Conservation (phyloP, 371 early-diverging fungal genomes). For the Phascolomyces articulosus region DNA sequence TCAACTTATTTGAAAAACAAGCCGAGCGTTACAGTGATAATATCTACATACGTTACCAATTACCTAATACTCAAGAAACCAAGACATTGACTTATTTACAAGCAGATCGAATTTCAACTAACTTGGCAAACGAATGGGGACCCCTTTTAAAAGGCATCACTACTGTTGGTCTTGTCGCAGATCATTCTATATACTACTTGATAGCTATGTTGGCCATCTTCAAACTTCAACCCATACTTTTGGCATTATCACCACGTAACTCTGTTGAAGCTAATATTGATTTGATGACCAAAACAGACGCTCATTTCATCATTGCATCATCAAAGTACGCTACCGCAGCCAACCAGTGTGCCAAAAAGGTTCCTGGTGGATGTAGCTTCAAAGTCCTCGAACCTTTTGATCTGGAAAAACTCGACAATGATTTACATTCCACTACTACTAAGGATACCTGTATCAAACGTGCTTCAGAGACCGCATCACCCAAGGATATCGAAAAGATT, state of each 20-base stretch:
- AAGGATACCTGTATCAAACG: background rate
- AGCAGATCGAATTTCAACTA: constrained; percentile 25
- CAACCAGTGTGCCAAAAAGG: background rate
- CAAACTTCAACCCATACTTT: constrained; percentile 20
- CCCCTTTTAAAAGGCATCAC: background rate
- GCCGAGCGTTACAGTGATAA: background rate
- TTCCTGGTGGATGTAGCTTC: background rate
- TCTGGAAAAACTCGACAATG: constrained; percentile 1
- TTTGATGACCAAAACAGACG: constrained; percentile 21
- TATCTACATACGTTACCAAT: constrained; percentile 5
- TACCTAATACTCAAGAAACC: background rate
- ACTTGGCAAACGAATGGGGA: constrained; percentile 28
- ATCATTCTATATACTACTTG: constrained; percentile 23
- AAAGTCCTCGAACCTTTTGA: constrained; percentile 4
- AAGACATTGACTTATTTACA: constrained; percentile 28
- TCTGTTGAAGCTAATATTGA: constrained; percentile 25
- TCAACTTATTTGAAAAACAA: constrained; percentile 10
- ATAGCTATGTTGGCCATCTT: constrained; percentile 26
- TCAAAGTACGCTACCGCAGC: constrained; percentile 15
- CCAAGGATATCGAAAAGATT: constrained; percentile 15
- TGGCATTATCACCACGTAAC: constrained; percentile 37
- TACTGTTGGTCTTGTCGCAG: constrained; percentile 22
- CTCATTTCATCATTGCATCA: constrained; percentile 16
- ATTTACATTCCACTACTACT: too few relatives aligned
- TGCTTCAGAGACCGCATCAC: background rate